Base-by-base conservation (phyloP, 2,329 filamentous ascomycete species). In the Stemphylium beticola region DNA sequence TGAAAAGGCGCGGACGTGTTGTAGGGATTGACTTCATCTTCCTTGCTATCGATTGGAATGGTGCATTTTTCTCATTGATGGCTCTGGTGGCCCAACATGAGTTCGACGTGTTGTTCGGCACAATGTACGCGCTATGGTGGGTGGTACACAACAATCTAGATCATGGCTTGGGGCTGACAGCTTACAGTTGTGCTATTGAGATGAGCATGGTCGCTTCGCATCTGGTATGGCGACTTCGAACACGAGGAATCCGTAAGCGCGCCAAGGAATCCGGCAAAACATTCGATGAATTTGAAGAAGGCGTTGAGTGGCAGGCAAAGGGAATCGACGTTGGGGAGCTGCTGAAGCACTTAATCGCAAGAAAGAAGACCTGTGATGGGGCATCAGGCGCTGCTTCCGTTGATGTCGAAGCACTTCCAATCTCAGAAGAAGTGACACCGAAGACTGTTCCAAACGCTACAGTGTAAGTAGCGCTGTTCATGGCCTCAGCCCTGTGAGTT, bases 31-130 rank as follows among this genome's bases (percentile, higher is more conserved):
- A 79, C 46, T 81, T 79, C 64, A 61, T 84, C 0, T 88, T 88
- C 60, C 66, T 87, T 4, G 67, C 73, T 0, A 83, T 87, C 61
- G 85, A 88, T 63, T 85, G 80, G 60, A 64, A 78, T 1, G 85
- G 85, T 0, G 85, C 84, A 0, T 78, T 87, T 47, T 87, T 87
- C 67, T 86, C 83, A 0, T 77, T 87, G 12, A 79, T 87, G 76
- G 82, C 83, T 0, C 70, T 86, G 4, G 84, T 81, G 34, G 82
- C 81, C 0, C 84, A 87, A 60, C 78, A 80, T 10, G 79, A 78
- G 1, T 87, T 87, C 61, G 85, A 87, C 59, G 70, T 83, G 2
- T 68, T 87, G 0, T 85, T 84, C 7, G 84, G 84, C 0, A 76
- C 83, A 0, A 70, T 85, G 60, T 87, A 87, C 66, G 82, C 85